Conservation (phyloP, 129 eudicot genomes). For the Flaveria robusta region DNA sequence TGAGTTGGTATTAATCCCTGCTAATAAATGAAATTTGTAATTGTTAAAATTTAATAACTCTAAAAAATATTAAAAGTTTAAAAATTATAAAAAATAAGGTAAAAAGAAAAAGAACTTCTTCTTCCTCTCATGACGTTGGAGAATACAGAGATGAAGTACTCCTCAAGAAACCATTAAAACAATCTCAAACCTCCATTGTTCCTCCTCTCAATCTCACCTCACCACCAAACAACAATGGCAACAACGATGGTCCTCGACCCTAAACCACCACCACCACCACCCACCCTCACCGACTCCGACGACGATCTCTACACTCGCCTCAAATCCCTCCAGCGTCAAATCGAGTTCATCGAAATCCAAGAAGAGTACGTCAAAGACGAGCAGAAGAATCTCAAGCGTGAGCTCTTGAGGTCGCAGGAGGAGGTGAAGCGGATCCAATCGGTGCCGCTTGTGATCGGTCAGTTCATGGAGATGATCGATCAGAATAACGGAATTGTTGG, state of each 20-base stretch:
- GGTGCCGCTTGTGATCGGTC: slow-evolving; percentile 55
- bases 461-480: slow-evolving; percentile 61
- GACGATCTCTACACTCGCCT: slow-evolving; percentile 51
- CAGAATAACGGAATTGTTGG: slow-evolving; percentile 60
- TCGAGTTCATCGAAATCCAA: slow-evolving; percentile 49
- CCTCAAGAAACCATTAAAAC: slow-evolving; percentile 13
- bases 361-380: slow-evolving; percentile 57
- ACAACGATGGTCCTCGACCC: slow-evolving; percentile 51
- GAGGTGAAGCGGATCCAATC: slow-evolving; percentile 58
- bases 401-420: slow-evolving; percentile 45
- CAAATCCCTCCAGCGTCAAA: slow-evolving; percentile 39
- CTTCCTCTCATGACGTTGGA: background rate
- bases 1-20: no score
- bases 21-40: no score
- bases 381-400: slow-evolving; percentile 47
- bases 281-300: slow-evolving; percentile 24
- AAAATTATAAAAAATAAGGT: background rate
- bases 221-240: slow-evolving; percentile 25
- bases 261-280: slow-evolving; percentile 21
- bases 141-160: slow-evolving; percentile 12
- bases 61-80: no score
- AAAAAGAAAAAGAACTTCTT: background rate
- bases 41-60: no score
- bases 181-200: background rate
- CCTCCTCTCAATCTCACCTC: background rate